phyloP scores from a whole-genome alignment of 208 protist genomes.

The Phytomonas sp. region DNA sequence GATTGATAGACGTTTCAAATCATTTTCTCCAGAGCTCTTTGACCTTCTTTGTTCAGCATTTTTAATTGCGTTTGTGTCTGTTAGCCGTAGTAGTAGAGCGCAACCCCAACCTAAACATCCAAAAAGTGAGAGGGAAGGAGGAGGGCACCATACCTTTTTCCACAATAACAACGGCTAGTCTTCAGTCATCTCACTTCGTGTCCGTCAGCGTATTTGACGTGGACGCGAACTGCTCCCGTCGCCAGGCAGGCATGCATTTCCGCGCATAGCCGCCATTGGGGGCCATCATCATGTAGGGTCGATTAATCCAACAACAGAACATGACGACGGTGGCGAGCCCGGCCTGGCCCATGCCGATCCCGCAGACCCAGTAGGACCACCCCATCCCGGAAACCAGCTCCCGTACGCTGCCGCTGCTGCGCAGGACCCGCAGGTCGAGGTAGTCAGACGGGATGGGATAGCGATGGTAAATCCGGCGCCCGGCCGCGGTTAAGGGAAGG shows the following conservation, averaged over 20 bases:
- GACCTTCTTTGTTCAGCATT: background rate
- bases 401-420: slow-evolving; percentile 17
- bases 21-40: background rate
- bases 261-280: slow-evolving; percentile 62
- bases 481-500: slow-evolving; percentile 34
- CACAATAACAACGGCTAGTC: background rate
- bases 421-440: slow-evolving; percentile 65
- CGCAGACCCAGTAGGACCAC: slow-evolving; percentile 72
- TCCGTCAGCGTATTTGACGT: slow-evolving; percentile 26
- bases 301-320: slow-evolving; percentile 59
- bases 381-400: slow-evolving; percentile 83
- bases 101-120: background rate
- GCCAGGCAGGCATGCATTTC: slow-evolving; percentile 74
- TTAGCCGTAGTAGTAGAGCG: background rate
- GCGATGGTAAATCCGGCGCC: slow-evolving; percentile 64
- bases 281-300: slow-evolving; percentile 80
- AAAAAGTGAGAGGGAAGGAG: background rate
- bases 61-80: background rate
- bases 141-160: background rate
- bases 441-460: slow-evolving; percentile 66
- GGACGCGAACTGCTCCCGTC: slow-evolving; percentile 45
- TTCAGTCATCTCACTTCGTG: background rate
- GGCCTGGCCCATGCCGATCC: slow-evolving; percentile 57
- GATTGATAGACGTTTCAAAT: background rate
- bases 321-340: slow-evolving; percentile 51